Evolutionary conservation across 495 filamentous ascomycete genomes (phyloP), one percentile per base, ranked within the genome.

Genomic region (Penicillium samsonianum): DNA sequence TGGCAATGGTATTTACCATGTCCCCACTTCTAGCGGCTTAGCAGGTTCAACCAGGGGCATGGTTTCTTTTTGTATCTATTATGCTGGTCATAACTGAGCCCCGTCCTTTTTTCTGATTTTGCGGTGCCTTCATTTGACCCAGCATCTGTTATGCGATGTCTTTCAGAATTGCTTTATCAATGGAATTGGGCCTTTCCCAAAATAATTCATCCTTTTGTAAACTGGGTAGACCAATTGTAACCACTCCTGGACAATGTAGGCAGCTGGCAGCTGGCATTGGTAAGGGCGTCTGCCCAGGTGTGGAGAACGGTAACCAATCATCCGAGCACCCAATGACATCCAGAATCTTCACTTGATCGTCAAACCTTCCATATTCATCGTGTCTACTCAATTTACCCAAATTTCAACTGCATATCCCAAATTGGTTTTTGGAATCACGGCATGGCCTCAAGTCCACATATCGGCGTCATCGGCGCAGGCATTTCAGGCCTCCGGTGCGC

Each of bases 401-500:
- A 17, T 33, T 5, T 23, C 10, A 23, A 20, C n/a, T 11, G 19
- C 38, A n/a, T 19, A 22, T 23, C 31, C 19, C 11, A 12, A 12
- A 5, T 33, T 40, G n/a, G 5, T 28, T 12, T 40, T 19, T 14
- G n/a, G 1, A 37, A 30, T 11, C 28, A 48, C 50, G 30, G 30
- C 30, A 72, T 78, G 70, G 64, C 61, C 7, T 58, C 66, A 22
- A 75, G 55, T 35, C 83, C 80, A 1, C 76, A 81, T 50, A 73
- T 97, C 25, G 88, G 88, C 14, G 74, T 98, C 17, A 80, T 98
- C 47, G 94, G 94, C 16, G 93, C 90, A 37, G 94, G 94, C 25
- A 66, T 96, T 20, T 82, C 94, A n/a, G 94, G 93, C 17, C 73
- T 98, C 26, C 79, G 91, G 59, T 94, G 91, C 65, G 90, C 93